A percentile compares a stretch with the other conserved stretches of the same genome.
Conservation (phyloP, 2,329 filamentous ascomycete species). For the Tolypocladium ophioglossoides region DNA sequence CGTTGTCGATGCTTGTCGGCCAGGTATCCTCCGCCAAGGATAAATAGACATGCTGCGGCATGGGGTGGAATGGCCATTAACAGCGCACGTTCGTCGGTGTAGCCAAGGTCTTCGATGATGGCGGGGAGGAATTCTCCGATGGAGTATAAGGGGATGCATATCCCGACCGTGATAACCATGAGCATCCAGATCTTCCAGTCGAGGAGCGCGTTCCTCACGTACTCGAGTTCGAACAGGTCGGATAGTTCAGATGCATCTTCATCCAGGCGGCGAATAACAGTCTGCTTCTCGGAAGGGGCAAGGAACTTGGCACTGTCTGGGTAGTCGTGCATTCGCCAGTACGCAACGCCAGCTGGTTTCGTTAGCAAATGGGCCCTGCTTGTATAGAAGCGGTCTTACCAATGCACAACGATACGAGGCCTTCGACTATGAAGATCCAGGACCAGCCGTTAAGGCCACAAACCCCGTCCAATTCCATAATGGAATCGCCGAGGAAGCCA, state of each 20-base stretch:
- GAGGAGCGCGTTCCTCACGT: constrained; percentile 42
- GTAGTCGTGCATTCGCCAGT: constrained; percentile 48
- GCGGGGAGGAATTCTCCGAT: constrained; percentile 26
- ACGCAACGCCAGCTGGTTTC: constrained; percentile 32
- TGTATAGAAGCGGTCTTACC: constrained; percentile 10
- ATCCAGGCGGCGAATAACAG: constrained; percentile 31
- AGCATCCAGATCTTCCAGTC: constrained; percentile 48
- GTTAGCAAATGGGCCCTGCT: not conserved
- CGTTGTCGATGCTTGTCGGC: constrained; percentile 27
- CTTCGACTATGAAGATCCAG: constrained; percentile 72
- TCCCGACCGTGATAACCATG: constrained; percentile 53
- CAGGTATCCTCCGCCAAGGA: constrained; percentile 28
- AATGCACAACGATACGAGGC: constrained; percentile 35
- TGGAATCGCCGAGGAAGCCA: constrained; percentile 47
- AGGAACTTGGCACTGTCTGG: constrained; percentile 42
- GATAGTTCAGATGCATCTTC: constrained; percentile 35
- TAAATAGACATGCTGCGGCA: constrained; percentile 24
- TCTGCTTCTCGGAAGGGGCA: constrained; percentile 27
- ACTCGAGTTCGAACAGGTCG: constrained; percentile 47
- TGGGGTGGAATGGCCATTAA: constrained; percentile 29
- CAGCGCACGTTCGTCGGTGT: constrained; percentile 24
- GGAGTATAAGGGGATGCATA: constrained; percentile 28
- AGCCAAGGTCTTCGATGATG: constrained; percentile 25
- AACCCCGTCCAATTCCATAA: constrained; percentile 45
- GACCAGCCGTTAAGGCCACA: constrained; percentile 53